phyloP scores from a whole-genome alignment of 352 stramenopile species.

The Pythium rhizo-oryzae region DNA sequence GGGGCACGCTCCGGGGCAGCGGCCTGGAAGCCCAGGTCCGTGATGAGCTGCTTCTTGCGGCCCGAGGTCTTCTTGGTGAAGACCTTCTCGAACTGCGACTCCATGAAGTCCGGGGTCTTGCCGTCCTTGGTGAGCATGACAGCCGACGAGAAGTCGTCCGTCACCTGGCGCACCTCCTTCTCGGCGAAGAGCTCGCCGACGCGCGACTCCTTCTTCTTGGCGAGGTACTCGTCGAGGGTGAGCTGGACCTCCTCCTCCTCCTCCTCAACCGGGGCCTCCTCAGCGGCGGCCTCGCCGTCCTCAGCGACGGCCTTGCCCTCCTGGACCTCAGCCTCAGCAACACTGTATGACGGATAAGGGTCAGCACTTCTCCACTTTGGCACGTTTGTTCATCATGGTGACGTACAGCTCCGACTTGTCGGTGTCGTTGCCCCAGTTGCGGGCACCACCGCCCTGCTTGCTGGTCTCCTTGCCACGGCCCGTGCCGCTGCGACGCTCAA shows the following conservation, averaged over 20 bases:
- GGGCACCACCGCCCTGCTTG: slow-evolving; percentile 93
- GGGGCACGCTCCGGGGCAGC: slow-evolving; percentile 65
- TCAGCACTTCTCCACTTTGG: background rate
- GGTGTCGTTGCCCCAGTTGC: slow-evolving; percentile 97
- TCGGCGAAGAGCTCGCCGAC: slow-evolving; percentile 81
- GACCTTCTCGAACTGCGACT: slow-evolving; percentile 91
- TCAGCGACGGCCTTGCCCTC: slow-evolving; percentile 36
- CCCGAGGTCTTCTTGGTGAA: slow-evolving; percentile 96
- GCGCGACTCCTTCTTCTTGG: slow-evolving; percentile 79
- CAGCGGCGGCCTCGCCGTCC: slow-evolving; percentile 43
- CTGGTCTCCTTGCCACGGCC: slow-evolving; percentile 95
- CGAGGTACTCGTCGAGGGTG: slow-evolving; percentile 80
- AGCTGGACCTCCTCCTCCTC: slow-evolving; percentile 82
- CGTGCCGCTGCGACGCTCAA: slow-evolving; percentile 94
- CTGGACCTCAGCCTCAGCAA: slow-evolving; percentile 40
- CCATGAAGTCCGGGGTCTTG: slow-evolving; percentile 89
- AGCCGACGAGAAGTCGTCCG: slow-evolving; percentile 88
- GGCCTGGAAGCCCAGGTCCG: slow-evolving; percentile 83
- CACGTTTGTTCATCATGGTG: background rate
- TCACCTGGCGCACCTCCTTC: slow-evolving; percentile 83
- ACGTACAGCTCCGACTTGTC: slow-evolving; percentile 91
- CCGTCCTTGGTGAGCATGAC: slow-evolving; percentile 83
- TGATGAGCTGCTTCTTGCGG: slow-evolving; percentile 93
- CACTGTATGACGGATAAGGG: slow-evolving; percentile 15
- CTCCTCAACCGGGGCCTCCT: slow-evolving; percentile 60